These are phyloP conservation scores for Microcyclospora pomicola DNA, from an alignment of 2,329 filamentous ascomycete genomes.

Conservation along the genomic window DNA sequence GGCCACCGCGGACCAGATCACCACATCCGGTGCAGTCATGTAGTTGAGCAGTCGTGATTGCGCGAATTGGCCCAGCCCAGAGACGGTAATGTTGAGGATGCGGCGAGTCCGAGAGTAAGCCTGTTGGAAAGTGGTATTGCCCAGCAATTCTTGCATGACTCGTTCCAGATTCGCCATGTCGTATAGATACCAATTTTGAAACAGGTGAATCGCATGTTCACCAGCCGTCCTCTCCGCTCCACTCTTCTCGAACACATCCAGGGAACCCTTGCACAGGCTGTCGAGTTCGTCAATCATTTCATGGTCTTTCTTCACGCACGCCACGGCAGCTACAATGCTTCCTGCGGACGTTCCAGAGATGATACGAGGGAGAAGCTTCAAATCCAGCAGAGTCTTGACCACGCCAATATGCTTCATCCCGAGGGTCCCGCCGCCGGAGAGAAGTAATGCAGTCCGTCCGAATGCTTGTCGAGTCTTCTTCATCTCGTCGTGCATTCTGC, in stretches of 20 bases:
- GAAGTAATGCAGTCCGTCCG: constrained; percentile 66
- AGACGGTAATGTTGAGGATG: constrained; percentile 89
- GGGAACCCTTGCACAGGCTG: constrained; percentile 63
- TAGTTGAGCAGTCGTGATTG: constrained; percentile 81
- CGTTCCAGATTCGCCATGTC: constrained; percentile 69
- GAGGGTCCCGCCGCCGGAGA: constrained; percentile 79
- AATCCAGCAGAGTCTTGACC: constrained; percentile 64
- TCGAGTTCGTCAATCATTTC: constrained; percentile 58
- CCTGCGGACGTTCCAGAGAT: constrained; percentile 80
- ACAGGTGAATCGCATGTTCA: constrained; percentile 49
- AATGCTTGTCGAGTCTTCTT: constrained; percentile 63
- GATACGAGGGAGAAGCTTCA: constrained; percentile 64
- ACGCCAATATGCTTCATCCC: constrained; percentile 89
- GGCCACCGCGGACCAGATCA: constrained; percentile 94
- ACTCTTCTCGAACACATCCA: constrained; percentile 62
- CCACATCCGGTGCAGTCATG: constrained; percentile 80
- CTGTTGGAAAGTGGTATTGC: constrained; percentile 88
- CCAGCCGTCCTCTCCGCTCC: constrained; percentile 25
- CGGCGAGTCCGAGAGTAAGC: constrained; percentile 87
- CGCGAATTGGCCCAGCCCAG: constrained; percentile 75
- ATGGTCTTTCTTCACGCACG: constrained; percentile 62
- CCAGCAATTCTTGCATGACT: constrained; percentile 68
- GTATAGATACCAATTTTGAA: constrained; percentile 53
- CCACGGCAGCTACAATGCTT: constrained; percentile 69
- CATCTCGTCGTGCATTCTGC: constrained; percentile 52